Conservation (phyloP, 768 basidiomycete species). For the Leccinum variicolor region DNA sequence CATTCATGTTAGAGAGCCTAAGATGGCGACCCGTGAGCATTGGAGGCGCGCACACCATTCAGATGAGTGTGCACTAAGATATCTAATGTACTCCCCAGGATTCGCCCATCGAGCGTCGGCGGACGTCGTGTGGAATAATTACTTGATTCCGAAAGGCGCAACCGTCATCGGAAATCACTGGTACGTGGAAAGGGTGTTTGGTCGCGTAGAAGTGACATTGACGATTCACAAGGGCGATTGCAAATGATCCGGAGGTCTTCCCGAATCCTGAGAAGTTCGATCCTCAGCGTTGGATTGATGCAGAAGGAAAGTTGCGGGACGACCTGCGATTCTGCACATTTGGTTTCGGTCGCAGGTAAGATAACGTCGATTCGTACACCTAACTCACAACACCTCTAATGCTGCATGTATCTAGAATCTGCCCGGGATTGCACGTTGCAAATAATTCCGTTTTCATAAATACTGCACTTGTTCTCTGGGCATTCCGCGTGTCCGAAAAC, state of each 20-base stretch:
- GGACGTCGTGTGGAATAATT: slow-evolving; percentile 43
- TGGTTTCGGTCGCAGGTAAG: slow-evolving; percentile 13
- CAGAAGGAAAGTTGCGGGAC: slow-evolving; percentile 2
- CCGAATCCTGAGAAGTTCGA: slow-evolving; percentile 10
- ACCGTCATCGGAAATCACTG: slow-evolving; percentile 13
- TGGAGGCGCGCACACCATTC: slow-evolving; percentile 18
- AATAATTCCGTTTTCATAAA: slow-evolving; percentile 56
- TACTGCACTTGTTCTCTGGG: slow-evolving; percentile 59
- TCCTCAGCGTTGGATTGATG: slow-evolving; percentile 6
- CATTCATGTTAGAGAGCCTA: slow-evolving; percentile 35
- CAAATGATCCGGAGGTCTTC: slow-evolving; percentile 10
- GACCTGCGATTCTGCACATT: slow-evolving; percentile 9
- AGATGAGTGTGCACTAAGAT: neutral
- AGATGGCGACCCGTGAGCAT: slow-evolving; percentile 38
- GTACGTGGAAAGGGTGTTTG: neutral
- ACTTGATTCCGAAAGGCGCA: slow-evolving; percentile 33
- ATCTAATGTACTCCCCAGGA: slow-evolving; percentile 35
- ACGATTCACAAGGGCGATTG: slow-evolving; percentile 8
- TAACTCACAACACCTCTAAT: neutral
- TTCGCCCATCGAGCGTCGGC: slow-evolving; percentile 60
- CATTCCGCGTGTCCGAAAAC: slow-evolving; percentile 51
- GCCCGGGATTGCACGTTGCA: slow-evolving; percentile 36
- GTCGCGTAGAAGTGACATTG: neutral
- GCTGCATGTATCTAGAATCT: slow-evolving; percentile 4
- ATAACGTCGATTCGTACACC: neutral